phyloP scores from a whole-genome alignment of 371 early-diverging fungal genomes.

The Blakeslea trispora region DNA sequence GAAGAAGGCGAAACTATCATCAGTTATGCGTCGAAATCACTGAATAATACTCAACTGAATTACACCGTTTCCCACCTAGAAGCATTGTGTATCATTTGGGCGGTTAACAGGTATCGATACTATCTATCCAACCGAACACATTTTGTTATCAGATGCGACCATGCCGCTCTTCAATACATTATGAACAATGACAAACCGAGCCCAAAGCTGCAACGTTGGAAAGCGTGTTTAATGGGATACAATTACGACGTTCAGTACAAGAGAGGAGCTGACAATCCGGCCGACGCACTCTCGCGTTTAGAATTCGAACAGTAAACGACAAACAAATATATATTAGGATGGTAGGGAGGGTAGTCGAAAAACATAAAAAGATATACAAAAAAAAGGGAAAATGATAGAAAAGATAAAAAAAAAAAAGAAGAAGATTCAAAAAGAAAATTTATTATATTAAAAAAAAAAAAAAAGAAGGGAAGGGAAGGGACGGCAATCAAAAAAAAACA shows the following conservation, averaged over 20 bases:
- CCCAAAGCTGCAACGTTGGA: constrained; percentile 31
- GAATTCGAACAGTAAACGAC: background rate
- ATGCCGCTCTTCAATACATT: constrained; percentile 23
- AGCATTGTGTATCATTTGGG: constrained; percentile 23
- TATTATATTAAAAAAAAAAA: constrained; percentile 5
- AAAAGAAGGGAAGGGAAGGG: too few species aligned
- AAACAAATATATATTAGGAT: background rate
- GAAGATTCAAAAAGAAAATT: background rate
- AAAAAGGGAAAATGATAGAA: background rate
- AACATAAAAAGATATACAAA: constrained; percentile 1
- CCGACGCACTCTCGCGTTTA: constrained; percentile 32
- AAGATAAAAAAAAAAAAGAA: background rate
- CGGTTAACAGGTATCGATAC: constrained; percentile 27
- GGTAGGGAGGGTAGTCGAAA: background rate
- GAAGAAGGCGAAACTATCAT: constrained; percentile 23
- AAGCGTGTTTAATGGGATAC: constrained; percentile 26
- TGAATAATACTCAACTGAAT: constrained; percentile 13
- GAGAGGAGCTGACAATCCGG: constrained; percentile 27
- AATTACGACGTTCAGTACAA: constrained; percentile 23
- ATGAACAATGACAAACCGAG: constrained; percentile 13
- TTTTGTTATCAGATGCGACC: constrained; percentile 37
- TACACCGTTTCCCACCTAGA: constrained; percentile 14
- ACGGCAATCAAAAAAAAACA: too few species aligned
- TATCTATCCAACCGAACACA: constrained; percentile 25
- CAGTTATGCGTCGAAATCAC: constrained; percentile 20